Percentiles rank a stretch among this genome's conserved stretches.
These are phyloP conservation scores for Chaetomidium leptoderma DNA, from an alignment of 495 filamentous ascomycete genomes.

Conservation along the genomic window DNA sequence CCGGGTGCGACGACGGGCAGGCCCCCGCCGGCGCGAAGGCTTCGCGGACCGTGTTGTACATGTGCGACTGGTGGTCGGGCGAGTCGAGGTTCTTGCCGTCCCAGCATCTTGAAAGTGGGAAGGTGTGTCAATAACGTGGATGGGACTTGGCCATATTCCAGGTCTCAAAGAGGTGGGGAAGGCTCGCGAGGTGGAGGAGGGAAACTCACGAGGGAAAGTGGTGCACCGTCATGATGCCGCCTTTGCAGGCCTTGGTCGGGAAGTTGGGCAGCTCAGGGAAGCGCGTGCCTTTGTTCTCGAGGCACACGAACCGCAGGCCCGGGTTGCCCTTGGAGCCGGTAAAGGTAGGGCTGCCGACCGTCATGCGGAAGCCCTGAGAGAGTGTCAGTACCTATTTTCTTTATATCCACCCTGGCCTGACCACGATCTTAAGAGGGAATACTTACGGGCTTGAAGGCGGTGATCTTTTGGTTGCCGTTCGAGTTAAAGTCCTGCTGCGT, in stretches of 20 bases:
- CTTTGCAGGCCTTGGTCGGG: conserved; percentile 42
- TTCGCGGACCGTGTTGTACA: conserved; percentile 43
- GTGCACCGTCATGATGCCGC: conserved; percentile 49
- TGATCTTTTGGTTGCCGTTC: conserved; percentile 44
- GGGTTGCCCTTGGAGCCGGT: conserved; percentile 30
- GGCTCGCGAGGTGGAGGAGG: no score
- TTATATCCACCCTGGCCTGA: neutral
- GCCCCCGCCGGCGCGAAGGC: conserved; percentile 41
- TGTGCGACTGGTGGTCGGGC: conserved; percentile 54
- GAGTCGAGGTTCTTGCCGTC: conserved; percentile 58
- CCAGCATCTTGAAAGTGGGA: conserved; percentile 41
- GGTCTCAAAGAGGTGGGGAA: neutral
- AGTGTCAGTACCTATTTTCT: neutral
- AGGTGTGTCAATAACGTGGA: conserved; percentile 11
- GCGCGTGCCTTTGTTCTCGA: conserved; percentile 39
- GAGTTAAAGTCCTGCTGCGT: conserved; percentile 44
- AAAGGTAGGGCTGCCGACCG: conserved; percentile 44
- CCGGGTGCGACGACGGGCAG: conserved; percentile 51
- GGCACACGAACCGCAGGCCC: conserved; percentile 49
- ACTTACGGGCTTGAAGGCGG: conserved; percentile 45
- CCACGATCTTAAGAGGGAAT: no score
- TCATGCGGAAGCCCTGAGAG: conserved; percentile 52
- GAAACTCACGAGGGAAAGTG: conserved; percentile 48
- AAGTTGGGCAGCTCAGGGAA: conserved; percentile 46
- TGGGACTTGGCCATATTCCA: no score